Evolutionary conservation across 2,329 filamentous ascomycete genomes (phyloP), one percentile per base, ranked within the genome.

Genomic region (Penicillium griseofulvum): DNA sequence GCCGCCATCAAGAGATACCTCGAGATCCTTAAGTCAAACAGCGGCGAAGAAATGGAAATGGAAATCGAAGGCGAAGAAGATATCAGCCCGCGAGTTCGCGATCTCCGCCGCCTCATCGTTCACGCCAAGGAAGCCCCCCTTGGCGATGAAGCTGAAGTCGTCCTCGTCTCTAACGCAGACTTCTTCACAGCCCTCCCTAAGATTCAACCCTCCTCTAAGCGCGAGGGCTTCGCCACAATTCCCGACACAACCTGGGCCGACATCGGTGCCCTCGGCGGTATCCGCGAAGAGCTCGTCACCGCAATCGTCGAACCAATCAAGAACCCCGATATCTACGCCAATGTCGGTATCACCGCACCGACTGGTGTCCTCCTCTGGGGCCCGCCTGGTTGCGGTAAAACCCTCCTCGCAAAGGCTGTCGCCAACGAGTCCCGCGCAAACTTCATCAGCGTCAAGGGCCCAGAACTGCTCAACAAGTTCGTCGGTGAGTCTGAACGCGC

Each of bases 401-500:
- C 94, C 0, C 83, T 99, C 1, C 85, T 99, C 1, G 94, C 94
- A 17, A 97, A 97, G 76, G 94, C 94, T 4, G 91, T 97, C 5
- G 94, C 94, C 52, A 96, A 96, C 72, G 91, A 96, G 71, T 92
- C 89, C 8, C 91, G 93, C 71, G 94, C 94, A 45, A 97, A 96
- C 74, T 99, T 99, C 78, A 99, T 99, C 74, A 91, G 91, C 49
- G 91, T 99, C 75, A 97, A 97, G 74, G 94, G 94, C 0, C 94
- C 94, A 0, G 94, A 99, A 71, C 80, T 99, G 10, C 83, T 99
- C 43, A 97, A 97, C 80, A 99, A 97, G 75, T 99, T 93, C 71
- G 92, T 99, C 10, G 94, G 94, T 63, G 94, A 99, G 74, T 95
- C 90, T 7, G 94, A 99, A 76, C 88, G 93, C 11, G 90, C 92